Base-by-base conservation (phyloP, 768 basidiomycete species). In the Infundibulicybe gibba region DNA sequence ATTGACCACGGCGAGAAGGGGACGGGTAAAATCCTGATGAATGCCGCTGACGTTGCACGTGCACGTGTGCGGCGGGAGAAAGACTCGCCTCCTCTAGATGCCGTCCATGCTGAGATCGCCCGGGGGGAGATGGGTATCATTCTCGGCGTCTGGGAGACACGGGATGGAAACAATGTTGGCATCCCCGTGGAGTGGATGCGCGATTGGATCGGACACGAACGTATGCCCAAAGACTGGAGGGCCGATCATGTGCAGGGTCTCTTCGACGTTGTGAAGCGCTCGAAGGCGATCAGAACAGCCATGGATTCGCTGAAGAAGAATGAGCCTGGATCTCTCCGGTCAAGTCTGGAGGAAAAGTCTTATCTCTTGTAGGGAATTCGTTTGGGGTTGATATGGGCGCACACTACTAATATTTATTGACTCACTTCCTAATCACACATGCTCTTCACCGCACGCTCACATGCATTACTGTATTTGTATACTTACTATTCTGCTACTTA, bases 91-190 rank as follows among this genome's bases (percentile, higher is more conserved):
- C 64, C 67, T 0, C 56, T 85, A 20, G 72, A 75, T 42, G 43
- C 54, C 3, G 34, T 80, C 3, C 80, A 81, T 49, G 71, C 74
- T 2, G 80, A 83, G 62, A 75, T 85, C 45, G 84, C 83, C 2
- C 72, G 82, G 3, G 84, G 82, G 14, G 84, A 87, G 62, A 80
- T 85, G 71, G 80, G 76, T 0, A 76, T 85, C 43, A 76, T 83
- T 6, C 64, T 84, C 12, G 81, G 79, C 1, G 68, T 85, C 5
- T 80, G 77, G 69, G 72, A 72, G 50, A 58, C 54, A 33, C 64
- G 59, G n/a, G 64, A 64, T 8, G 64, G 63, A 4, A 56, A 45
- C 2, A 70, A 67, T 31, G 57, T 65, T 0, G 79, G 80, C 0
- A 56, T 77, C 5, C 72, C 74, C 0, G 56, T 74, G 32, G 69